Percentiles rank a stretch among this genome's conserved stretches.
These are phyloP conservation scores for Letharia lupina DNA, from an alignment of 495 filamentous ascomycete genomes.

Conservation along the genomic window DNA sequence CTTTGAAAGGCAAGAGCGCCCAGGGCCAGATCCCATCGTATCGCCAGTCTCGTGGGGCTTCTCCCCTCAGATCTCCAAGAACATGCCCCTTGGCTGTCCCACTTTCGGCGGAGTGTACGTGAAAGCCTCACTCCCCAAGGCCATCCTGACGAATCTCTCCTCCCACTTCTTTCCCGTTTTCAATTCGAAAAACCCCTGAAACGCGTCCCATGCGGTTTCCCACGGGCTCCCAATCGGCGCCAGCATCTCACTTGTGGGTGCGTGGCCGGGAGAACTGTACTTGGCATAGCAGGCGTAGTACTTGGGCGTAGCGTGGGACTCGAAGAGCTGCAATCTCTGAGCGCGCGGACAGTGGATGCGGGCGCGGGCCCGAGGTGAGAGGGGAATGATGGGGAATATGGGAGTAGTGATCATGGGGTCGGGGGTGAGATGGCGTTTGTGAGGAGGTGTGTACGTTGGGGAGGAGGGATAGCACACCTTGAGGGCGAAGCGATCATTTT, in stretches of 20 bases:
- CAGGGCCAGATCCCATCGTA: neutral
- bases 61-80: neutral
- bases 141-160: slow-evolving; percentile 28
- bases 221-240: slow-evolving; percentile 29
- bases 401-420: slow-evolving; percentile 8
- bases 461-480: slow-evolving; percentile 27
- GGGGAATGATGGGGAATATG: slow-evolving; percentile 1
- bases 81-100: slow-evolving; percentile 13
- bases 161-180: slow-evolving; percentile 52
- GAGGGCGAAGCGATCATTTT: slow-evolving; percentile 33
- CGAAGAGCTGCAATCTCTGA: slow-evolving; percentile 41
- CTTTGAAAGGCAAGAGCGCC: too few species aligned
- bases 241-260: slow-evolving; percentile 26
- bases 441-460: slow-evolving; percentile 5
- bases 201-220: slow-evolving; percentile 36
- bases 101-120: slow-evolving; percentile 8
- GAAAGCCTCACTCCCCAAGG: slow-evolving; percentile 4
- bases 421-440: neutral
- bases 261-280: slow-evolving; percentile 31
- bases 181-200: slow-evolving; percentile 47
- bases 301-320: slow-evolving; percentile 39
- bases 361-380: slow-evolving; percentile 11
- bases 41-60: neutral
- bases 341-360: slow-evolving; percentile 5
- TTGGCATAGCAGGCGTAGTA: slow-evolving; percentile 38